Base-by-base conservation (phyloP, 176 grass and related monocot genomes). In the Cenchrus purpureus region DNA sequence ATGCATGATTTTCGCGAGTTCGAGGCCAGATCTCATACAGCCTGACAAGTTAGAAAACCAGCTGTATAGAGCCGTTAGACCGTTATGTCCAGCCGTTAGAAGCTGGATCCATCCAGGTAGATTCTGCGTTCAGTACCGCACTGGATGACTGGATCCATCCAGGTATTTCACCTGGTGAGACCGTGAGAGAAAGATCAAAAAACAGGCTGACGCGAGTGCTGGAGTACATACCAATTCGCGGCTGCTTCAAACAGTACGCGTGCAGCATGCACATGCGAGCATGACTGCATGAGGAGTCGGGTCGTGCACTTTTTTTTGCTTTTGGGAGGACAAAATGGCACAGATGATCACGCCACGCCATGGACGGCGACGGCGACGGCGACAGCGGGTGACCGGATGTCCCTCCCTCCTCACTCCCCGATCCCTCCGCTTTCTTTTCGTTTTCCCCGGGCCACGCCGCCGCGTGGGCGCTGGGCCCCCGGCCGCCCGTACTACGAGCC, bases 281-380 rank as follows among this genome's bases (percentile, higher is more conserved):
- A 52, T 48, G 29, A 25, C 25, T 25, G 25, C 25, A 25, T 25
- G 25, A 25, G 25, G 25, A 34, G 46, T 15, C 22, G 48, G 59
- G 76, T 40, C 37, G 37, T n/a, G 31, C 61, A 5, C 19, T 6
- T 31, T 4, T 31, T 4, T 34, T 4, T 4, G 15, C 14, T 75
- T 51, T 46, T 25, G 5, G 9, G 22, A 79, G 60, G 58, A 78
- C 57, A 62, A 64, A 49, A 78, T 64, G 76, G 42, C 14, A 4
- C 59, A 29, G 65, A 44, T 16, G 57, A 73, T 32, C 58, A 20
- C 7, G 17, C 16, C 58, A 20, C 7, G 12, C 16, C 20, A 37
- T 1, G 17, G 68, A 48, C 50, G 75, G 87, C 81, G 82, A 81
- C 82, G 13, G 76, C 76, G 70, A 76, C 45, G 25, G 25, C 25